Percentiles rank a stretch among this genome's conserved stretches.
Evolutionary conservation across 202 grass and related monocot species (phyloP).

Genomic region (Bolboschoenoplectus hybrid): DNA sequence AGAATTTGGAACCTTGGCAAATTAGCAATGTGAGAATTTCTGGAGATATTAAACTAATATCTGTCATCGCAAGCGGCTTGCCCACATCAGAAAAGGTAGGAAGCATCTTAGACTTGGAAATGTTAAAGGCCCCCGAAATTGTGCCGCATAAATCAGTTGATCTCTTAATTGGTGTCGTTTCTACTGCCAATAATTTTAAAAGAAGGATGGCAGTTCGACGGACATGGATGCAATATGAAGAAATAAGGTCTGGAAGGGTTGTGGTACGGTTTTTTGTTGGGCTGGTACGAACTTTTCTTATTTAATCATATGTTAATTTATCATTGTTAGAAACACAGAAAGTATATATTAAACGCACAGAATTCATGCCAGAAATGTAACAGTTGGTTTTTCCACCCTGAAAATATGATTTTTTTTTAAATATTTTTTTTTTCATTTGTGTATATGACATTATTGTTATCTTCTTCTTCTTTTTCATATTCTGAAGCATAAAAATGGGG

Average conservation of each 20-base stretch:
- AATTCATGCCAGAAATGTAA: background rate
- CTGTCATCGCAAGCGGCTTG: slow-evolving; percentile 90
- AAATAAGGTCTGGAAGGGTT: slow-evolving; percentile 66
- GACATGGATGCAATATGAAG: slow-evolving; percentile 99
- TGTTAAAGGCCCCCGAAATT: slow-evolving; percentile 65
- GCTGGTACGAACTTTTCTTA: slow-evolving; percentile 60
- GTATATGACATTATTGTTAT: slow-evolving; percentile 11
- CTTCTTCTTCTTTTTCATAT: slow-evolving; percentile 32
- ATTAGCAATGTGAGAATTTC: slow-evolving; percentile 80
- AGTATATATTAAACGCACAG: background rate
- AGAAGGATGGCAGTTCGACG: slow-evolving; percentile 88
- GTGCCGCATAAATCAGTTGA: slow-evolving; percentile 56
- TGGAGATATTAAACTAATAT: slow-evolving; percentile 86
- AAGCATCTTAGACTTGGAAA: slow-evolving; percentile 74
- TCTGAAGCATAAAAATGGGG: slow-evolving; percentile 84
- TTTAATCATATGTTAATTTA: background rate
- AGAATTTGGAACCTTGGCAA: slow-evolving; percentile 88
- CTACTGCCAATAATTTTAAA: slow-evolving; percentile 98
- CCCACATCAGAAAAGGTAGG: slow-evolving; percentile 83
- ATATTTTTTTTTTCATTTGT: background rate
- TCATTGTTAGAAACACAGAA: background rate
- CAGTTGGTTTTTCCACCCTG: background rate
- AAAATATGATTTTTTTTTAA: background rate
- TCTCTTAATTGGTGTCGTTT: slow-evolving; percentile 89
- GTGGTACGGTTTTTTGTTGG: slow-evolving; percentile 91